Base-by-base conservation (phyloP, 2,329 filamentous ascomycete species). In the Dothistroma pini region DNA sequence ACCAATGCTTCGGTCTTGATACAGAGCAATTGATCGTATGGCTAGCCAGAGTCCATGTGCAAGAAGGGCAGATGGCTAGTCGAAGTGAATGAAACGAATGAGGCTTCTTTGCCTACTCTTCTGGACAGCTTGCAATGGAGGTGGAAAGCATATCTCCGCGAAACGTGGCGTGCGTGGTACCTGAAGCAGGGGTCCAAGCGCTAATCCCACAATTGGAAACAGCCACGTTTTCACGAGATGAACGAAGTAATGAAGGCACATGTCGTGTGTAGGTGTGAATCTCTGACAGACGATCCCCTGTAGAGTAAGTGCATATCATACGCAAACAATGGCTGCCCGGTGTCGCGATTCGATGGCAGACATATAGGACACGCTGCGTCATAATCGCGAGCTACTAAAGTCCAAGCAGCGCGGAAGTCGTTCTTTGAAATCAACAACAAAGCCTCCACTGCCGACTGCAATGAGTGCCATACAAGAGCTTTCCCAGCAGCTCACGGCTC, bases 401-500 rank as follows among this genome's bases (percentile, higher is more conserved):
- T 34, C 12, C 25, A 21, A 35, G 25, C 8, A 12, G 51, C 51
- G 31, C 4, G 25, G 12, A 29, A 14, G 22, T 51, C 8, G 48
- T 31, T 6, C 48, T n/a, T 51, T 51, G 21, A n/a, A 12, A 31
- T 51, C 48, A 51, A 58, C 48, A 51, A 58, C 48, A 49, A 44
- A 35, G 49, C 50, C 34, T 29, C 22, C 35, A 5, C 44, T 21
- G 50, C 31, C 35, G 34, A 19, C 14, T 58, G 55, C 65, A 51
- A 68, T 67, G 61, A 71, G 59, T 58, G 63, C 69, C 41, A 64
- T 64, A 19, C 32, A 61, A 25, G 64, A 69, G 31, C 68, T 72
- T 22, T 57, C 65, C 7, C 58, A 62, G 34, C 67, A 71, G 57
- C 61, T 73, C 56, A 51, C 65, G 12, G 64, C 63, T 8, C 79